phyloP scores from a whole-genome alignment of 345 rosid genomes.

The Luvunga scandens region DNA sequence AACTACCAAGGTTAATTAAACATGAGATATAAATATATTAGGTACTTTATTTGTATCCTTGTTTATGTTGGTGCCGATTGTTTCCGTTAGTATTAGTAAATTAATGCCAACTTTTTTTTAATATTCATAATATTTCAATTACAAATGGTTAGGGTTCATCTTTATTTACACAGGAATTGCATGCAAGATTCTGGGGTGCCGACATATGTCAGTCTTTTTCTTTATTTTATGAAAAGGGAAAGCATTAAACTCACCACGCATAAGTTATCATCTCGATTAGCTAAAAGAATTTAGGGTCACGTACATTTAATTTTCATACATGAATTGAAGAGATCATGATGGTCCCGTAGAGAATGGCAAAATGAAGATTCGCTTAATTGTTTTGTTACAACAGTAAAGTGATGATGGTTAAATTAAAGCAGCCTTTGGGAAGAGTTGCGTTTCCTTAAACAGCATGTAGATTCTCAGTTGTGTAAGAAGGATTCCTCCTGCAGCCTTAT shows the following conservation, averaged over 20 bases:
- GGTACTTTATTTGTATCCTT: slow-evolving; percentile 2
- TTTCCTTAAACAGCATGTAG: slow-evolving; percentile 31
- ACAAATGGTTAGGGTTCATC: not conserved
- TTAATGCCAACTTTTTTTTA: too few species aligned
- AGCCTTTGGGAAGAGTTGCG: slow-evolving; percentile 27
- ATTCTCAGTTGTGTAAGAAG: slow-evolving; percentile 31
- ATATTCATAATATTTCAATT: not conserved
- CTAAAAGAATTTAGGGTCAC: slow-evolving; percentile 19
- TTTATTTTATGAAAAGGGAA: not conserved
- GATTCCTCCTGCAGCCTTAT: slow-evolving; percentile 39
- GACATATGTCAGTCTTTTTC: not conserved
- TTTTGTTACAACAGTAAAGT: slow-evolving; percentile 24
- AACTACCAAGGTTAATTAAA: slow-evolving; percentile 17
- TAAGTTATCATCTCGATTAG: slow-evolving; percentile 18
- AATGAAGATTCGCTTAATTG: slow-evolving; percentile 26
- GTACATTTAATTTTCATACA: not conserved
- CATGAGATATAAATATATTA: slow-evolving; percentile 15
- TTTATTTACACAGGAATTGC: not conserved
- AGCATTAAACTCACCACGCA: not conserved
- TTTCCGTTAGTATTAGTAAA: not conserved
- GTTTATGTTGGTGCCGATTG: slow-evolving; percentile 1
- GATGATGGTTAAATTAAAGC: slow-evolving; percentile 28
- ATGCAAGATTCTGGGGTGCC: not conserved
- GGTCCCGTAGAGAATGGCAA: slow-evolving; percentile 20
- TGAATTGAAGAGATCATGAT: slow-evolving; percentile 1